Evolutionary conservation across 352 stramenopile genomes (phyloP).

Genomic region (Pythium sp.): DNA sequence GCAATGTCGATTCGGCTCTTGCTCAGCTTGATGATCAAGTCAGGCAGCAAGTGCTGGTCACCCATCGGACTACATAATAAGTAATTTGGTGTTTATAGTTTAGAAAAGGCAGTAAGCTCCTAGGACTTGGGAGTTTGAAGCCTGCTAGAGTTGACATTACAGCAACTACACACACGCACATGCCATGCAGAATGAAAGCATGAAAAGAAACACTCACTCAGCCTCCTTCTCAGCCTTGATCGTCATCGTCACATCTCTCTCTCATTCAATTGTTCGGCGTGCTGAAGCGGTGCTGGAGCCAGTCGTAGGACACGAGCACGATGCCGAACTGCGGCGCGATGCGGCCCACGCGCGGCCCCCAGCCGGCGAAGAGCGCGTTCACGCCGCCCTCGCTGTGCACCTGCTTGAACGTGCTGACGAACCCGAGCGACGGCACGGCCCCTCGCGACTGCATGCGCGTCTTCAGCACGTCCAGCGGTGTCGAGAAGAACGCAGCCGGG

Average conservation of each 20-base stretch:
- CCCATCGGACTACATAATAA: background rate
- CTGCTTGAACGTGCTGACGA: conserved; percentile 51
- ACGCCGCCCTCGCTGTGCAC: conserved; percentile 53
- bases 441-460: conserved; percentile 76
- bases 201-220: background rate
- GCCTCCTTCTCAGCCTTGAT: background rate
- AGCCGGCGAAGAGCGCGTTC: conserved; percentile 59
- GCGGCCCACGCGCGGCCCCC: conserved; percentile 63
- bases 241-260: background rate
- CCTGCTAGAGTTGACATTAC: background rate
- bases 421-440: conserved; percentile 33
- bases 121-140: background rate
- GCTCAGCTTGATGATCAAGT: too few species aligned
- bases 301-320: conserved; percentile 80
- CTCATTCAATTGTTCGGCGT: background rate
- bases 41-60: too few species aligned
- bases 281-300: conserved; percentile 65
- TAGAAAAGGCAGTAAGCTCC: background rate
- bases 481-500: conserved; percentile 73
- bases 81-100: conserved; percentile 9
- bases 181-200: background rate
- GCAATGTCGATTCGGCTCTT: too few species aligned
- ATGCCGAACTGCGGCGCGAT: conserved; percentile 84
- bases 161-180: background rate
- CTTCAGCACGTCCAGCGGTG: conserved; percentile 75